These are phyloP conservation scores for Globisporangium alternatum DNA, from an alignment of 352 stramenopile species.

Conservation along the genomic window DNA sequence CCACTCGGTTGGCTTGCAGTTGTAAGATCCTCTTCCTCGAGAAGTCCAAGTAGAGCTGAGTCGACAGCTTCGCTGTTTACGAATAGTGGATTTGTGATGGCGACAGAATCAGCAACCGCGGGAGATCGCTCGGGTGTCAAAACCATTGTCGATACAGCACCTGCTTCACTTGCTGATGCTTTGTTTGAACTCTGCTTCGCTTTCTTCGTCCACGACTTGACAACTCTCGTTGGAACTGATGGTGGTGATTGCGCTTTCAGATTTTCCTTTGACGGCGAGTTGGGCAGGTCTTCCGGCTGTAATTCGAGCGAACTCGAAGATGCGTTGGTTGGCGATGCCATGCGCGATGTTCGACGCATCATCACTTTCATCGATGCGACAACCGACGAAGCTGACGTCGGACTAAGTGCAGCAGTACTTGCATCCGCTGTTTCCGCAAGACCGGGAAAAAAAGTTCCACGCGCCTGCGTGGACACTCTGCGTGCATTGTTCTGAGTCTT, in stretches of 20 bases:
- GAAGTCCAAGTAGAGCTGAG: background rate
- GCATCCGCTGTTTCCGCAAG: background rate
- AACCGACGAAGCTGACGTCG: constrained; percentile 15
- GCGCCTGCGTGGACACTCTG: constrained; percentile 45
- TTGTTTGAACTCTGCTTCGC: background rate
- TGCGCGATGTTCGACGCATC: constrained; percentile 47
- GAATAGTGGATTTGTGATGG: background rate
- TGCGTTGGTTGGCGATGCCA: constrained; percentile 29
- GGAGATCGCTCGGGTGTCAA: background rate
- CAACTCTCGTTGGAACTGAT: background rate
- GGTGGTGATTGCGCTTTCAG: background rate
- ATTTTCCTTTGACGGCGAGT: background rate
- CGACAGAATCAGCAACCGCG: background rate
- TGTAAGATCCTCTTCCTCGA: background rate
- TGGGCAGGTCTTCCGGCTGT: background rate
- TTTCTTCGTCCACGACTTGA: background rate
- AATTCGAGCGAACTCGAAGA: background rate
- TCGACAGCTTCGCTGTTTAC: background rate
- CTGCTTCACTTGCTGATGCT: background rate
- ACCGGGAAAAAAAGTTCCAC: constrained; percentile 4
- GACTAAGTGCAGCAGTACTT: background rate
- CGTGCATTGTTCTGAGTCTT: constrained; percentile 74
- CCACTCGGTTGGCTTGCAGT: background rate
- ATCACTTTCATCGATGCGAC: constrained; percentile 39
- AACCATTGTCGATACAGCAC: background rate